A percentile compares a stretch with the other conserved stretches of the same genome.
Conservation (phyloP, 2,329 filamentous ascomycete genomes). For the Alternaria angustiovoidea region DNA sequence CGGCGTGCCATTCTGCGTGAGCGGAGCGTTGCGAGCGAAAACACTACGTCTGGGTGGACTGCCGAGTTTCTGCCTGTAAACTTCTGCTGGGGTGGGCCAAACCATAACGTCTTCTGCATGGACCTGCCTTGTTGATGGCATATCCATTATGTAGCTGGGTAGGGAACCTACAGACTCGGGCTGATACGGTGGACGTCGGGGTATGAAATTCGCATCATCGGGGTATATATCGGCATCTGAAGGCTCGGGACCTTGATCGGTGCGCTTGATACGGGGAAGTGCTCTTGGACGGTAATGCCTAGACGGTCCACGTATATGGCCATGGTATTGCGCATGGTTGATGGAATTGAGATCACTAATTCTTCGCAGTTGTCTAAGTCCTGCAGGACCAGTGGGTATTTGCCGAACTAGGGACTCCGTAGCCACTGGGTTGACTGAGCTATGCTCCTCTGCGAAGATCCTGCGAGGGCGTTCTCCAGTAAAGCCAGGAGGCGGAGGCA, state of each 20-base stretch:
- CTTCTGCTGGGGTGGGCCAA: constrained; percentile 33
- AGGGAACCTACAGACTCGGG: background rate
- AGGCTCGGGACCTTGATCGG: constrained; percentile 42
- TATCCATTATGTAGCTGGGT: background rate
- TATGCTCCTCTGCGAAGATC: constrained; percentile 11
- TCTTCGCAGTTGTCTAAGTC: constrained; percentile 1
- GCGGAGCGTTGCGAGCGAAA: background rate
- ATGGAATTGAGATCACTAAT: constrained; percentile 9
- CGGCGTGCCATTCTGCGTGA: background rate
- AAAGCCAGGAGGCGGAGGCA: constrained; percentile 23
- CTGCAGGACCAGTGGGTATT: constrained; percentile 1
- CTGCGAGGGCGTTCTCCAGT: constrained; percentile 8
- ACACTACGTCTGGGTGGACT: background rate
- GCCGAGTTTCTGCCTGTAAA: constrained; percentile 2
- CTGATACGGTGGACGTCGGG: background rate
- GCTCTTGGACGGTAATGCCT: constrained; percentile 9
- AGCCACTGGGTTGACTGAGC: background rate
- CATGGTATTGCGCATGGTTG: background rate
- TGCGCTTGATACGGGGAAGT: constrained; percentile 28
- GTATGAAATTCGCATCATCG: constrained; percentile 32
- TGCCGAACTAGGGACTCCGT: background rate
- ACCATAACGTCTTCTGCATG: background rate
- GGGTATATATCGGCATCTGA: constrained; percentile 45
- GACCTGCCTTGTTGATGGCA: constrained; percentile 4
- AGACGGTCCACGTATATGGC: constrained; percentile 11